Base-by-base conservation (phyloP, 2,329 filamentous ascomycete species). In the Ophioceras dolichostomum region DNA sequence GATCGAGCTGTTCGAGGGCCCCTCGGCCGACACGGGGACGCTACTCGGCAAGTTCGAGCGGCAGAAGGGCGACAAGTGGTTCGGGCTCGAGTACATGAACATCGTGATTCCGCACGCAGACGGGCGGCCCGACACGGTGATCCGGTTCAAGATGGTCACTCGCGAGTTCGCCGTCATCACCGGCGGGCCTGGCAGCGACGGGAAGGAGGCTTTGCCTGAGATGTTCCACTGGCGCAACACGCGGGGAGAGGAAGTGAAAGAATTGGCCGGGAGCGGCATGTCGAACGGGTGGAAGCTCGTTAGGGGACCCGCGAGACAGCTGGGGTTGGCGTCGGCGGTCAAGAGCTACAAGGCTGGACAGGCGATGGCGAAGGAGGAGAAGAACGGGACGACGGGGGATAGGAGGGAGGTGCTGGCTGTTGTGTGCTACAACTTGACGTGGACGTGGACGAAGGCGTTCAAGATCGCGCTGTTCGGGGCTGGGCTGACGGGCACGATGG, bases 181-280 rank as follows among this genome's bases (percentile, higher is more conserved):
- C n/a, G n/a, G n/a, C n/a, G n/a, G n/a, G n/a, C n/a, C n/a, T 24
- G 18, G 27, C 10, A 19, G 31, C 6, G 32, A 29, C 5, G 32
- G 39, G 33, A 10, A 17, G 19, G n/a, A 34, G 9, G 8, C 34
- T 3, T 19, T 39, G 24, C 34, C 45, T 3, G 49, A 52, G 43
- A 19, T 41, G 19, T 53, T 53, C 39, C 44, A 52, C 40, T 52
- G 49, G 50, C 45, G 49, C 16, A 31, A 33, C 14, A 50, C 43
- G 19, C 28, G 41, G 10, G 47, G 47, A 37, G 39, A 29, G 9
- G 49, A 48, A 36, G 36, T 50, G 10, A 38, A 34, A 32, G 38
- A 32, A 28, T 38, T 51, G 10, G 41, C 43, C 22, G 34, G 35
- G 20, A 8, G 7, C 5, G 24, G 31, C n/a, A 17, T 28, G 10